Evolutionary conservation across 1,284 basidiomycete species (phyloP).

Genomic region (Apiotrichum veenhuisii): DNA sequence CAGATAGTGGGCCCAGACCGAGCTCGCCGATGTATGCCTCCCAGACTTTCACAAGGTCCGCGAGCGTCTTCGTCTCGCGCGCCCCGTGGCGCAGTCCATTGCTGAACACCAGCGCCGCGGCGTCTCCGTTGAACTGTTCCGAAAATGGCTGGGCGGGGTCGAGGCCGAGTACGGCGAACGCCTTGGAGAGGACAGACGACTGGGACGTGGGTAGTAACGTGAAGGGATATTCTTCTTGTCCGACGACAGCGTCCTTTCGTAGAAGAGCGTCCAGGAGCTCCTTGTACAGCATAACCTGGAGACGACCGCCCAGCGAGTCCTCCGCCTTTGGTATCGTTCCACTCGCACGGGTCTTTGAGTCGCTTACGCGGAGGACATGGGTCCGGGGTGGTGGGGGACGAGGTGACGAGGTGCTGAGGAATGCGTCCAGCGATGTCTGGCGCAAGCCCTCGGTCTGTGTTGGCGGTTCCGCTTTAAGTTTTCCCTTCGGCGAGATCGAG

Average conservation of each 20-base stretch:
- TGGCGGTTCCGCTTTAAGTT: slow-evolving; percentile 6
- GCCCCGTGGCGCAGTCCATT: slow-evolving; percentile 38
- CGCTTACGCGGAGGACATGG: slow-evolving; percentile 58
- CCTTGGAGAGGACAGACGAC: not conserved
- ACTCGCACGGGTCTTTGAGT: slow-evolving; percentile 69
- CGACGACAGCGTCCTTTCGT: not conserved
- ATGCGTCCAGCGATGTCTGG: slow-evolving; percentile 15
- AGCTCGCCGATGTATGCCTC: slow-evolving; percentile 35
- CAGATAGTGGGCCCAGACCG: slow-evolving; percentile 24
- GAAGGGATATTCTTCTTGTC: not conserved
- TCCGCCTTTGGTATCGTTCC: slow-evolving; percentile 59
- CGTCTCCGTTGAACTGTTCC: slow-evolving; percentile 56
- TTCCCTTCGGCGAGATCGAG: not conserved
- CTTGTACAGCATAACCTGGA: slow-evolving; percentile 81
- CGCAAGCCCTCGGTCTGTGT: slow-evolving; percentile 25
- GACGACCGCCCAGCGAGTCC: slow-evolving; percentile 62
- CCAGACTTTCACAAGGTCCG: slow-evolving; percentile 40
- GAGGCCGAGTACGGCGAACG: slow-evolving; percentile 57
- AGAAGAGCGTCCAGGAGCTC: slow-evolving; percentile 59
- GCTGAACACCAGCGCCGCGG: slow-evolving; percentile 49
- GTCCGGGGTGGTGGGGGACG: slow-evolving; percentile 18
- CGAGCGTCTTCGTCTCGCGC: slow-evolving; percentile 29
- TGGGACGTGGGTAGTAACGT: not conserved
- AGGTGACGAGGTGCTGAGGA: slow-evolving; percentile 19
- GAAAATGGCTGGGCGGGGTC: slow-evolving; percentile 57